Base-by-base conservation (phyloP, 805 yeast species). In the Saturnispora bothae region DNA sequence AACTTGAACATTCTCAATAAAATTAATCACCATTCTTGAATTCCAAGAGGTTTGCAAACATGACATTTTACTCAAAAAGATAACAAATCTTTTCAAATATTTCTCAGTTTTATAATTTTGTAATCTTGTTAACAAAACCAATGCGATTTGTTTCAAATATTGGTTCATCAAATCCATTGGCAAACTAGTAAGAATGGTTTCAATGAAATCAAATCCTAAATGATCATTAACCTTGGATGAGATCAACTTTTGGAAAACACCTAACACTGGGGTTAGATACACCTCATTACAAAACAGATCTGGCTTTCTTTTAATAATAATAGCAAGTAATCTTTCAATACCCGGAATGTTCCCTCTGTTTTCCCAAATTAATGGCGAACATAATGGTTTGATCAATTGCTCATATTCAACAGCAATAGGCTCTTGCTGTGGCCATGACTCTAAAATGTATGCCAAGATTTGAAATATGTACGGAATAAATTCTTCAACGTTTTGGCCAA, bases 301-400 rank as follows among this genome's bases (percentile, higher is more conserved):
- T 2, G 71, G 64, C 35, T 68, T 69, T 33, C 70, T 74, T 32
- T 58, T 58, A 25, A 81, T 60, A 16, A 89, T 76, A 5, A 84
- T 76, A 39, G 76, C 70, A 28, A 92, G 63, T 36, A 92, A 64
- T 48, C 96, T 73, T 0, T 94, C 79, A 16, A 89, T 74, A 2
- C 96, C 96, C 2, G 98, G 98, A 26, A 89, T 76, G 48, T 89
- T 92, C 13, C 97, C 98, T 46, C 77, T 70, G 43, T 73, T 74
- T 57, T 92, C 97, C 98, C 98, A 92, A 27, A 88, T 78, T 5
- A 76, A 57, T n/a, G 97, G 96, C 1, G 95, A 73, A 49, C 92
- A 65, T 32, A 92, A 63, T 1, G 98, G 97, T 46, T 76, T 76
- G 16, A 85, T 68, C 34, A 92, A 65, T 40, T 71, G 76, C 40